Evolutionary conservation across 768 basidiomycete genomes (phyloP).

Genomic region (Termitomyces sp.): DNA sequence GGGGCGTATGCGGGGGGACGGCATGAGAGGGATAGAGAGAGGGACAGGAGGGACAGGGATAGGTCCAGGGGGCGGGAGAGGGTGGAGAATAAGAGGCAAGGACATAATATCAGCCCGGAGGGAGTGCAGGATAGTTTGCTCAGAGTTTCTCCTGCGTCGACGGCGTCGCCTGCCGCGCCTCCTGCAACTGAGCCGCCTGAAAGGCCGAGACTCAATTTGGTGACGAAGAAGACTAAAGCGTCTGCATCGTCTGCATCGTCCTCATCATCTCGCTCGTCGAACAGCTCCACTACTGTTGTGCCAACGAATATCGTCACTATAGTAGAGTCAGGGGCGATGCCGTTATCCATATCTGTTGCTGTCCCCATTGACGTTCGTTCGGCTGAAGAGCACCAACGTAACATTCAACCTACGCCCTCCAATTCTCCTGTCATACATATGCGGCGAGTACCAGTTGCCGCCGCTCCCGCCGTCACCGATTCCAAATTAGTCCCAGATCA

Average conservation of each 20-base stretch:
- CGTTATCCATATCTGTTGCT: slow-evolving; percentile 3
- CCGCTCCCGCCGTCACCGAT: slow-evolving; percentile 6
- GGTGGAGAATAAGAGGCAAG: slow-evolving; percentile 29
- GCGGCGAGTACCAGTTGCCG: slow-evolving; percentile 22
- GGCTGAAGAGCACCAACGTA: slow-evolving; percentile 19
- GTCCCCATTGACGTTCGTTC: slow-evolving; percentile 9
- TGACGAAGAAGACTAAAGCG: slow-evolving; percentile 6
- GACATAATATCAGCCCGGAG: slow-evolving; percentile 33
- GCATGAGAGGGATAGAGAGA: slow-evolving; percentile 23
- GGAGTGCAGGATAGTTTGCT: slow-evolving; percentile 26
- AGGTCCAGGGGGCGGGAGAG: slow-evolving; percentile 40
- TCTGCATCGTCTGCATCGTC: slow-evolving; percentile 16
- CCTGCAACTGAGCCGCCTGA: background rate
- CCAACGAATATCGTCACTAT: background rate
- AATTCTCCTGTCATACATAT: slow-evolving; percentile 51
- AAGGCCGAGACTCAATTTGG: slow-evolving; percentile 1
- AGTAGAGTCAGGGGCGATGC: background rate
- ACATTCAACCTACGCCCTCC: slow-evolving; percentile 54
- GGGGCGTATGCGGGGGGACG: slow-evolving; percentile 30
- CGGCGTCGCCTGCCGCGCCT: background rate
- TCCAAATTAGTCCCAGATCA: slow-evolving; percentile 1
- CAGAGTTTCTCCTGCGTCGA: slow-evolving; percentile 14
- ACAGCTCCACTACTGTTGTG: slow-evolving; percentile 23
- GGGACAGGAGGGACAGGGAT: slow-evolving; percentile 17
- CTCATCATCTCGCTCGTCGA: slow-evolving; percentile 22